phyloP scores from a whole-genome alignment of 2,329 filamentous ascomycete genomes.

The Penicillium sp. region DNA sequence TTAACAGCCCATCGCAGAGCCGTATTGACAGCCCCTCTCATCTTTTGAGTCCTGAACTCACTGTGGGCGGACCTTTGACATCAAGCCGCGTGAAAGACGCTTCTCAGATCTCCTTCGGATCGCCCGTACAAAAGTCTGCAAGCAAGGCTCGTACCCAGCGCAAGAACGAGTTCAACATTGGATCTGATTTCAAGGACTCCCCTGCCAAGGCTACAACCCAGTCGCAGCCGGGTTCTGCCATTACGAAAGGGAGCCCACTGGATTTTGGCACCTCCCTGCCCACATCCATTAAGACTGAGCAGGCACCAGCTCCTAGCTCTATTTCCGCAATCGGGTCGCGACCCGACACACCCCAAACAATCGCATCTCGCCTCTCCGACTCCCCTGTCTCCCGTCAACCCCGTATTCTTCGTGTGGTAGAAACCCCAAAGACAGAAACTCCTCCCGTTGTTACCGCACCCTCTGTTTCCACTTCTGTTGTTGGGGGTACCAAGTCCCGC shows the following conservation, averaged over 20 bases:
- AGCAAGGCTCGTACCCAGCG: conserved; percentile 27
- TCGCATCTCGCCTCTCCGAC: conserved; percentile 38
- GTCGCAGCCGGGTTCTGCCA: conserved; percentile 6
- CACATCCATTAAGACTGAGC: conserved; percentile 25
- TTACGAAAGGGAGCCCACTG: conserved; percentile 33
- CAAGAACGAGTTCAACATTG: conserved; percentile 20
- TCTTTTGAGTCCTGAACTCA: conserved; percentile 29
- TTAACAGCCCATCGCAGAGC: conserved; percentile 31
- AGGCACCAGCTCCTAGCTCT: conserved; percentile 26
- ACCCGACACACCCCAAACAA: conserved; percentile 48
- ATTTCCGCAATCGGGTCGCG: conserved; percentile 44
- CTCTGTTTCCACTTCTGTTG: conserved; percentile 31
- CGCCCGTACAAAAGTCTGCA: conserved; percentile 38
- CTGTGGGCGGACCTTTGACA: conserved; percentile 18
- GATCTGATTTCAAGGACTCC: conserved; percentile 18
- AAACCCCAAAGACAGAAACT: conserved; percentile 54
- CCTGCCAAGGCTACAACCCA: conserved; percentile 7
- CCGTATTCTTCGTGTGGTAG: conserved; percentile 56
- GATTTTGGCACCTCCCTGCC: conserved; percentile 33
- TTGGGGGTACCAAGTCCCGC: conserved; percentile 31
- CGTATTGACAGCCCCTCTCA: conserved; percentile 24
- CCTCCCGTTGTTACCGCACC: conserved; percentile 32
- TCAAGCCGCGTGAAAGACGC: conserved; percentile 30
- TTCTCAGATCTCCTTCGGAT: conserved; percentile 43
- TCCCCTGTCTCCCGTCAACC: conserved; percentile 43